Conservation (phyloP, 208 protist genomes). For the Baffinella frigidus region DNA sequence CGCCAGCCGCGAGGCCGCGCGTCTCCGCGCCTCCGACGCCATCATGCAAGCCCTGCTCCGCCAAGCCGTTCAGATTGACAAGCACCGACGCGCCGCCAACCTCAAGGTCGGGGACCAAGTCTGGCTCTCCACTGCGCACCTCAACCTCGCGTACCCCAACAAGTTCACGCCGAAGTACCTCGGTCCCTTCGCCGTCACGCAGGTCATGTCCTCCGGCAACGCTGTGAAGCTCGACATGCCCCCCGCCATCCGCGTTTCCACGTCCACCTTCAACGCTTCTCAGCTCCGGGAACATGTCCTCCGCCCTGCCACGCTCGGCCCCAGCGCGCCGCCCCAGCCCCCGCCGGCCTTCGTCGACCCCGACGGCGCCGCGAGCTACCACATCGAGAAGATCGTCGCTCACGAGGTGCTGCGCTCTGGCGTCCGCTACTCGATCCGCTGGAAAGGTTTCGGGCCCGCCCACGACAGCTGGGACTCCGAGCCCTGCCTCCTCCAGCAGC, state of each 20-base stretch:
- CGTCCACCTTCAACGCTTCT: background rate
- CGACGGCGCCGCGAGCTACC: background rate
- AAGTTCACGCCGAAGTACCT: background rate
- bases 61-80: background rate
- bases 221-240: background rate
- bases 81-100: background rate
- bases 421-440: background rate
- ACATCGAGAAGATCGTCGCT: background rate
- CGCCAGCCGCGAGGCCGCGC: background rate
- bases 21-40: background rate
- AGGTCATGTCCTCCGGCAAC: background rate
- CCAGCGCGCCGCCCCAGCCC: background rate
- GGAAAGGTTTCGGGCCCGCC: background rate
- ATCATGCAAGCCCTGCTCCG: background rate
- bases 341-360: background rate
- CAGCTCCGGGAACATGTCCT: background rate
- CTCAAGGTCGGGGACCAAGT: background rate
- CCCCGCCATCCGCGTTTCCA: background rate
- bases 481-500: no score
- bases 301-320: background rate
- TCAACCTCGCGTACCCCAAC: background rate
- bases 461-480: background rate
- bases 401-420: background rate
- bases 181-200: background rate
- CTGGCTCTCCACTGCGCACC: background rate